Conservation (phyloP, 306 rosid genomes). For the Casuarina glauca region DNA sequence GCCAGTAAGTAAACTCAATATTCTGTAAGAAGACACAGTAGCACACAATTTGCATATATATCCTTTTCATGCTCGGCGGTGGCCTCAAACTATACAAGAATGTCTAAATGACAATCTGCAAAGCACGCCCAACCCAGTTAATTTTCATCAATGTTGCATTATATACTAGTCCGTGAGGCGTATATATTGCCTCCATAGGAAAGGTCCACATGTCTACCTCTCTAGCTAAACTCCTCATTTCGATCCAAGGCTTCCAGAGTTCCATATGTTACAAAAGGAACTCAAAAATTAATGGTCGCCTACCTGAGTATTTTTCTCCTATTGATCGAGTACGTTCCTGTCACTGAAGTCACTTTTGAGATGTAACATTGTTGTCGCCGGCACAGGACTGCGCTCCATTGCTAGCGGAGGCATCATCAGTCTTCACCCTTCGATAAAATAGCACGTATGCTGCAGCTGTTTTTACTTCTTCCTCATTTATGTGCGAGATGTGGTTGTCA, state of each 20-base stretch:
- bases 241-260: slow-evolving; percentile 21
- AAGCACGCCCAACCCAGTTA: background rate
- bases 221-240: slow-evolving; percentile 17
- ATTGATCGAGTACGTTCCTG: slow-evolving; percentile 13
- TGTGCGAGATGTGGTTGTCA: slow-evolving; percentile 83
- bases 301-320: slow-evolving; percentile 26
- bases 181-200: background rate
- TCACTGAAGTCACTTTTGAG: slow-evolving; percentile 24
- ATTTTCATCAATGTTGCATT: background rate
- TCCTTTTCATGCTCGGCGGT: background rate
- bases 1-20: background rate
- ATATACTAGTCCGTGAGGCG: background rate
- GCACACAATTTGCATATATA: background rate
- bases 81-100: background rate
- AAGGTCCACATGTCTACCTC: slow-evolving; percentile 4
- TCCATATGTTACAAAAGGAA: slow-evolving; percentile 9
- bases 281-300: slow-evolving; percentile 17
- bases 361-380: slow-evolving; percentile 15
- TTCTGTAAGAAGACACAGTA: background rate
- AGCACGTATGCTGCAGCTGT: slow-evolving; percentile 92
- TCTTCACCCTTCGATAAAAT: slow-evolving; percentile 84
- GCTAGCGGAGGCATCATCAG: slow-evolving; percentile 47
- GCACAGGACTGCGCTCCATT: slow-evolving; percentile 54
- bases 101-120: background rate
- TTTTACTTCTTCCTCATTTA: slow-evolving; percentile 90